Base-by-base conservation (phyloP, 768 basidiomycete genomes). In the Mrakia gelida region DNA sequence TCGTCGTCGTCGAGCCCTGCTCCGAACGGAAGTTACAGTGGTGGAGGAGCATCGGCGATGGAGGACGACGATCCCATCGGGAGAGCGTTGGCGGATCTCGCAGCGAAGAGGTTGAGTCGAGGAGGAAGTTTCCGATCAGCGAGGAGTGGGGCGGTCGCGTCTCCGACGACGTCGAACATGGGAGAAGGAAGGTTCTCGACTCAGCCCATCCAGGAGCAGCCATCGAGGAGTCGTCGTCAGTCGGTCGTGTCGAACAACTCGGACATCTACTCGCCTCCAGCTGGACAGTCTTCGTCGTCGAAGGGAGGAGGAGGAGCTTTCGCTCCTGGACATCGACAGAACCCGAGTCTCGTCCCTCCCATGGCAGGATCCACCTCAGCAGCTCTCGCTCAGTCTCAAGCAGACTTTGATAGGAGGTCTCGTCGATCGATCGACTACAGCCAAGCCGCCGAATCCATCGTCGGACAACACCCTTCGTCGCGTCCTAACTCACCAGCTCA, bases 391-490 rank as follows among this genome's bases (percentile, higher is more conserved):
- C 74, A 79, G 67, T 81, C 81, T 32, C 81, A 81, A 81, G 80
- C 87, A 86, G 75, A 87, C 85, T 76, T 87, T 84, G 82, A 86
- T 82, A 68, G 79, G 38, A 76, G 81, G 52, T 77, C 83, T 75
- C 73, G 34, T 43, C 67, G 81, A 23, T 79, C 81, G 54, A 87
- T 89, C 34, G 92, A 94, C 83, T 94, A 92, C 81, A 88, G 90
- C 71, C 89, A 89, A 75, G 90, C 90, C 28, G 93, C 92, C 0
- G 90, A 94, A 77, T 80, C 89, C 59, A 88, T 95, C 43, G 92
- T 95, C n/a, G 93, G 93, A 26, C 83, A 87, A 0, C 91, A 92
- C 80, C 94, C 93, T 0, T 82, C 86, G 0, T 93, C 92, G 8
- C 89, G 93, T 43, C 88, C 95, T 0, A 81, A 88, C 5, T 93